Conservation (phyloP, 225 moss, liverwort and hornwort genomes). For the Bryum argenteum region DNA sequence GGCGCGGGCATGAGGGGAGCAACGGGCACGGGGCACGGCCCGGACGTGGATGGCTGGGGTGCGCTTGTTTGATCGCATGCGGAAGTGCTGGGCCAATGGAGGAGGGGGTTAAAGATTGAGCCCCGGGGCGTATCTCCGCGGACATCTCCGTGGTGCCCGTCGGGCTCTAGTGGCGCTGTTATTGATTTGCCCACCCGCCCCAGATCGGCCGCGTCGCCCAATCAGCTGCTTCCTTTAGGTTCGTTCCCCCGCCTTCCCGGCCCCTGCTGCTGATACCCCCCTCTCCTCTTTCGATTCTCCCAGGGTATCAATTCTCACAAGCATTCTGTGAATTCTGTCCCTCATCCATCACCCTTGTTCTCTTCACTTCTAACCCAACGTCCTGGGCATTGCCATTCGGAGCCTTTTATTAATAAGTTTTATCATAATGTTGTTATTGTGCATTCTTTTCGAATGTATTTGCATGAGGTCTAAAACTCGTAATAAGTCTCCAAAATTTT, state of each 20-base stretch:
- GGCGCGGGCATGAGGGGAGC: not conserved
- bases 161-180: not conserved
- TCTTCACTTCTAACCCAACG: no score
- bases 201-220: not conserved
- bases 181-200: slow-evolving; percentile 38
- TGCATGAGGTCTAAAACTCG: no score
- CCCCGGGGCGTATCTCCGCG: not conserved
- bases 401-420: no score
- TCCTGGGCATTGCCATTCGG: no score
- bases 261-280: not conserved
- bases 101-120: slow-evolving; percentile 18
- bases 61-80: slow-evolving; percentile 21
- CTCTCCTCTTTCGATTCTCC: no score
- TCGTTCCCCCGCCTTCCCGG: not conserved
- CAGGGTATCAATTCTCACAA: no score
- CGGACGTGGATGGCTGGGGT: slow-evolving; percentile 26
- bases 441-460: no score
- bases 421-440: no score
- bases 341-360: no score
- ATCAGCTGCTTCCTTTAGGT: not conserved
- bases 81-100: not conserved
- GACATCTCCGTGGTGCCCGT: not conserved
- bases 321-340: no score
- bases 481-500: no score
- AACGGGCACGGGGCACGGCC: no score